A percentile compares a stretch with the other conserved stretches of the same genome.
Conservation (phyloP, 2,329 filamentous ascomycete species). For the Amphichorda felina region DNA sequence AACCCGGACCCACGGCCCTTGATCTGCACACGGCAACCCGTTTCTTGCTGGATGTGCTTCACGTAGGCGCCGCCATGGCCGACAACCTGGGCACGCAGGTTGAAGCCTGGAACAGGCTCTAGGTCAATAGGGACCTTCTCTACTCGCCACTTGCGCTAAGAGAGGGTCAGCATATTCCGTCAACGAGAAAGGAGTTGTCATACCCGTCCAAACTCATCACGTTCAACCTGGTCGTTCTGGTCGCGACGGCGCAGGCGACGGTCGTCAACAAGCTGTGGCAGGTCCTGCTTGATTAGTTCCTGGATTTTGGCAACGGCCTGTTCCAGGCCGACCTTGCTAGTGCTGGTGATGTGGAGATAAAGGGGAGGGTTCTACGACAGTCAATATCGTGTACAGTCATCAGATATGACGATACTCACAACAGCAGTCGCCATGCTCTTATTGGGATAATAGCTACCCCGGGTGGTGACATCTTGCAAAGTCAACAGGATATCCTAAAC, state of each 20-base stretch:
- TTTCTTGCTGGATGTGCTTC: conserved; percentile 96
- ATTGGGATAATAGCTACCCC: conserved; percentile 92
- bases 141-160: conserved; percentile 95
- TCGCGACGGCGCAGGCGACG: conserved; percentile 80
- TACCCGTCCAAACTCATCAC: conserved; percentile 85
- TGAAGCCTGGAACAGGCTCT: conserved; percentile 88
- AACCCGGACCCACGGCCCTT: conserved; percentile 94
- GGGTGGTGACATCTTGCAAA: conserved; percentile 87
- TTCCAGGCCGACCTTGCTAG: conserved; percentile 82
- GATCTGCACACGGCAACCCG: conserved; percentile 91
- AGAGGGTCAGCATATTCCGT: conserved; percentile 2
- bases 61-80: conserved; percentile 91
- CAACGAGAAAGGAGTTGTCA: conserved; percentile 11
- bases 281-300: conserved; percentile 89
- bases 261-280: conserved; percentile 92
- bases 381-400: not conserved
- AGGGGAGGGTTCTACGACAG: conserved; percentile 68
- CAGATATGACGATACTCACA: conserved; percentile 43
- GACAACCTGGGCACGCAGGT: conserved; percentile 90
- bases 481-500: conserved; percentile 42
- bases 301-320: conserved; percentile 80
- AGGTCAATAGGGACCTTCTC: conserved; percentile 86
- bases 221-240: conserved; percentile 65
- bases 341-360: conserved; percentile 92
- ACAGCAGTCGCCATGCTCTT: conserved; percentile 92